phyloP scores from a whole-genome alignment of 345 rosid genomes.

The Salix brachista region DNA sequence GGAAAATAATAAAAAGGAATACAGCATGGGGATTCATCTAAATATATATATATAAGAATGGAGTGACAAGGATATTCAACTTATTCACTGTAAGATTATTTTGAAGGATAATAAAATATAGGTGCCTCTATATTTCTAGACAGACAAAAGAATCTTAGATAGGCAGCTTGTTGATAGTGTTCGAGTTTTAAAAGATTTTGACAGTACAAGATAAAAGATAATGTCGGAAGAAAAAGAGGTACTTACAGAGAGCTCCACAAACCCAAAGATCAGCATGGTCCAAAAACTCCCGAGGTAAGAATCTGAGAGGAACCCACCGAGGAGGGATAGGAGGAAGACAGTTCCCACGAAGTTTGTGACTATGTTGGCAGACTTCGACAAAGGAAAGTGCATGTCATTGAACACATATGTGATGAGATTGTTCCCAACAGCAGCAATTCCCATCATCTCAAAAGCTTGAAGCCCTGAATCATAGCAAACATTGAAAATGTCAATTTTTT shows the following conservation, averaged over 20 bases:
- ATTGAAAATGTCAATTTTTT: no score
- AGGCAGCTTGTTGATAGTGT: not conserved
- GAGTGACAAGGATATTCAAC: no score
- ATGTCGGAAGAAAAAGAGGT: not conserved
- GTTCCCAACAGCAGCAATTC: constrained; percentile 76
- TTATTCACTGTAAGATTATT: no score
- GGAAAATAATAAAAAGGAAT: no score
- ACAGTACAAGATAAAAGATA: not conserved
- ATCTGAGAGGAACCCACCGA: constrained; percentile 87
- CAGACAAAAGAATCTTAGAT: constrained; percentile 9
- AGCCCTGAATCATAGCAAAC: constrained; percentile 31
- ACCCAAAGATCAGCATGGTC: constrained; percentile 49
- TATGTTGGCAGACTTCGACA: constrained; percentile 67
- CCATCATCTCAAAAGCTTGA: constrained; percentile 70
- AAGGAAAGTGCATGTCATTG: constrained; percentile 68
- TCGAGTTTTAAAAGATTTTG: not conserved
- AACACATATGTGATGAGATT: constrained; percentile 69
- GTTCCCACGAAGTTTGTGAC: constrained; percentile 89
- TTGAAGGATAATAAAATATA: no score
- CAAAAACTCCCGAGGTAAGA: constrained; percentile 65
- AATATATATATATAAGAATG: not conserved
- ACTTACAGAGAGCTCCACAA: constrained; percentile 56
- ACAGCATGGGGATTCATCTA: not conserved
- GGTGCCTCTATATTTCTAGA: not conserved
- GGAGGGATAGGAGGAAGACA: constrained; percentile 72